Evolutionary conservation across 495 filamentous ascomycete species (phyloP).

Genomic region (Arthonia radiata): DNA sequence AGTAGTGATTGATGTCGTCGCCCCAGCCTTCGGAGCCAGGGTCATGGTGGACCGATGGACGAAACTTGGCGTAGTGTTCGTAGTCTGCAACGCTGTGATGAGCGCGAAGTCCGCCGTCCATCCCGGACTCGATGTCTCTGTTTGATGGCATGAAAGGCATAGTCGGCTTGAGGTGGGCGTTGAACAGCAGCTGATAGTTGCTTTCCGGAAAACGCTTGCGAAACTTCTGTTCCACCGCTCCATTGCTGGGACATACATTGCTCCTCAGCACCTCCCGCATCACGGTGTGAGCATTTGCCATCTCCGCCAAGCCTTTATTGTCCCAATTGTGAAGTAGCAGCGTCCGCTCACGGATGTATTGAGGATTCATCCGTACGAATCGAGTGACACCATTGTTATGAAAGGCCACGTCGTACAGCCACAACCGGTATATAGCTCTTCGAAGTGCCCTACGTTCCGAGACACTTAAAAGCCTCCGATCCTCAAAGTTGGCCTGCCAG

Average conservation of each 20-base stretch:
- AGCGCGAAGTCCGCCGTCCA: constrained; percentile 2
- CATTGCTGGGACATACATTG: constrained; percentile 35
- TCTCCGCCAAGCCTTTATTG: constrained; percentile 27
- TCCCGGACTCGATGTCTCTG: constrained; percentile 1
- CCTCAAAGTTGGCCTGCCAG: constrained; percentile 33
- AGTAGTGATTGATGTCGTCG: constrained; percentile 36
- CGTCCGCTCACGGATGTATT: constrained; percentile 22
- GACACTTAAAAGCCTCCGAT: constrained; percentile 32
- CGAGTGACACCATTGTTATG: constrained; percentile 23
- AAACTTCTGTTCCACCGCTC: constrained; percentile 30
- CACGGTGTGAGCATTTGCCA: too few relatives aligned
- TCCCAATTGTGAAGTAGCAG: constrained; percentile 32
- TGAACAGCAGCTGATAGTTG: constrained; percentile 23
- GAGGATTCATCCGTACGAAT: constrained; percentile 18
- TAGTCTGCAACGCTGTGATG: constrained; percentile 1
- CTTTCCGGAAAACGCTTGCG: constrained; percentile 25
- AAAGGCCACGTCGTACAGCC: constrained; percentile 36
- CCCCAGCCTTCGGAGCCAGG: constrained; percentile 31
- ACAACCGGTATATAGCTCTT: constrained; percentile 41
- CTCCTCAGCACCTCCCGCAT: constrained; percentile 25
- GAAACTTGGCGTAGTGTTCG: constrained; percentile 7
- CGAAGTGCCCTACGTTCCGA: constrained; percentile 36
- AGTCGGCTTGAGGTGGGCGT: constrained; percentile 26
- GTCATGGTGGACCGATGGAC: constrained; percentile 12
- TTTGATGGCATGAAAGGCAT: constrained; percentile 6